Evolutionary conservation across 768 basidiomycete genomes (phyloP).

Genomic region (Aureoboletus auriporus): DNA sequence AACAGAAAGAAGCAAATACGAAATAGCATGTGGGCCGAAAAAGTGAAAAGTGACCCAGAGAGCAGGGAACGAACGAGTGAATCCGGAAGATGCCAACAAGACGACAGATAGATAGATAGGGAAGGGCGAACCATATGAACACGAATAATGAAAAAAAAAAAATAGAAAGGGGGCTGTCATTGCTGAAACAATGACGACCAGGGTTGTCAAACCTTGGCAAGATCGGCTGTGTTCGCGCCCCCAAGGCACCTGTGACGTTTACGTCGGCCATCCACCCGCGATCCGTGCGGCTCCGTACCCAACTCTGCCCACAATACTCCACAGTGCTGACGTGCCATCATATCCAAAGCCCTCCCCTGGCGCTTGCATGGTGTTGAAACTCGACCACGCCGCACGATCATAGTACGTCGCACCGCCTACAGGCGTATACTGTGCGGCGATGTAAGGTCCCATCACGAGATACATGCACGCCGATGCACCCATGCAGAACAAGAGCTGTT

Average conservation of each 20-base stretch:
- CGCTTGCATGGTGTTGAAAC: conserved; percentile 69
- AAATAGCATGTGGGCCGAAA: conserved; percentile 1
- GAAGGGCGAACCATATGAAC: conserved; percentile 14
- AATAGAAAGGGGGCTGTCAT: conserved; percentile 1
- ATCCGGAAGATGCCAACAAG: not conserved
- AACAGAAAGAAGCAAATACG: not conserved
- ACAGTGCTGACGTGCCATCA: conserved; percentile 59
- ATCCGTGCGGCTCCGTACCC: conserved; percentile 74
- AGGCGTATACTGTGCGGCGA: conserved; percentile 49
- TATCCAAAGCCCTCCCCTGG: conserved; percentile 67
- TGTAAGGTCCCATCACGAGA: conserved; percentile 57
- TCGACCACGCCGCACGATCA: conserved; percentile 75
- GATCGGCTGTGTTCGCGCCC: not conserved
- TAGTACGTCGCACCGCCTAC: conserved; percentile 70
- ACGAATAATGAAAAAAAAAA: conserved; percentile 11
- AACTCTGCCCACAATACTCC: conserved; percentile 67
- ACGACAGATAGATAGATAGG: conserved; percentile 16
- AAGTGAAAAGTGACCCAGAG: not conserved
- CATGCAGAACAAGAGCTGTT: conserved; percentile 54
- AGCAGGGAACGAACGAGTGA: conserved; percentile 7
- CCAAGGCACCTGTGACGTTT: conserved; percentile 2
- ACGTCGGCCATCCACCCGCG: conserved; percentile 77
- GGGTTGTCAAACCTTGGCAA: not conserved
- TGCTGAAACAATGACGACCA: conserved; percentile 9
- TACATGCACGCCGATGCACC: conserved; percentile 61